Evolutionary conservation across 495 filamentous ascomycete genomes (phyloP).

Genomic region (Daldinia loculata): DNA sequence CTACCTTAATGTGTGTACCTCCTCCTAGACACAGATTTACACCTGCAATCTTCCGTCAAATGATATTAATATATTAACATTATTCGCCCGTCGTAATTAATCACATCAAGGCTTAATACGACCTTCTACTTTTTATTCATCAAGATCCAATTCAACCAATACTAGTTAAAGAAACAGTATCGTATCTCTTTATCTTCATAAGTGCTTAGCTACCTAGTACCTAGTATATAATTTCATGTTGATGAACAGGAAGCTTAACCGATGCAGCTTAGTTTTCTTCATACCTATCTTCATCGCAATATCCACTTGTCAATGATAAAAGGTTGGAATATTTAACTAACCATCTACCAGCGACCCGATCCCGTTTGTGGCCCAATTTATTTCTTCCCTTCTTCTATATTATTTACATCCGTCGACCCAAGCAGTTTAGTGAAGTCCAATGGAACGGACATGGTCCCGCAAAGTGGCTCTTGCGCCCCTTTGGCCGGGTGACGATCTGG

Average conservation of each 20-base stretch:
- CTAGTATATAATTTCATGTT: background rate
- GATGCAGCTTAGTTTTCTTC: background rate
- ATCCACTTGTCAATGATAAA: conserved; percentile 10
- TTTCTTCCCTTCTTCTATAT: conserved; percentile 7
- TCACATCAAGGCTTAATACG: background rate
- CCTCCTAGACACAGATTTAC: background rate
- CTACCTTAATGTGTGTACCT: background rate
- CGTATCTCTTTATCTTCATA: too few species aligned
- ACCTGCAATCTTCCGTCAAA: too few species aligned
- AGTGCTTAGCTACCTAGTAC: too few species aligned
- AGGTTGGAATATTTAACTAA: conserved; percentile 20
- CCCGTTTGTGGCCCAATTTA: conserved; percentile 33
- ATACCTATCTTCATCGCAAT: background rate
- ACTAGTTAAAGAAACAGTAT: too few species aligned
- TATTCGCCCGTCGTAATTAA: background rate
- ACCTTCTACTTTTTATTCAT: conserved; percentile 4
- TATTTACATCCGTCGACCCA: conserved; percentile 26
- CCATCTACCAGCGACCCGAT: conserved; percentile 28
- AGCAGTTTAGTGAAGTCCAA: background rate
- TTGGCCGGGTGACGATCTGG: conserved; percentile 45
- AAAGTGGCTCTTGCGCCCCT: conserved; percentile 36
- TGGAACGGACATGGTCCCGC: conserved; percentile 25
- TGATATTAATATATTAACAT: background rate
- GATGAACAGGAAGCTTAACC: background rate
- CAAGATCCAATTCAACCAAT: background rate